Evolutionary conservation across 495 filamentous ascomycete species (phyloP).

Genomic region (Sporormia fimetaria): DNA sequence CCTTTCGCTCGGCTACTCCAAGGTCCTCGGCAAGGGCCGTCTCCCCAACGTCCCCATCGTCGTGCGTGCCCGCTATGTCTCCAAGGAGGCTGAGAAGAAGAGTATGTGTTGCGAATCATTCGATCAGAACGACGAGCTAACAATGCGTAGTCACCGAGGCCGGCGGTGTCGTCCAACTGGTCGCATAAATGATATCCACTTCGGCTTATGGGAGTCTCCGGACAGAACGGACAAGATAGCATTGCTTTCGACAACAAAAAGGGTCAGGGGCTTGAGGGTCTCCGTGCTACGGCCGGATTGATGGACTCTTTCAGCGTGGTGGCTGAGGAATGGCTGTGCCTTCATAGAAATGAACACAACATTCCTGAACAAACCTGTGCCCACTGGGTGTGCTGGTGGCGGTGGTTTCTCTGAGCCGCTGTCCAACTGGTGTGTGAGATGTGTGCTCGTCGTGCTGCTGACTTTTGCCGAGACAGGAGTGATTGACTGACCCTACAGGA

Average conservation of each 20-base stretch:
- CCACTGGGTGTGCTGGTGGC: too few relatives aligned
- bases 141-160: conserved; percentile 88
- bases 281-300: background rate
- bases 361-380: conserved; percentile 30
- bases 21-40: conserved; percentile 87
- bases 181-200: conserved; percentile 49
- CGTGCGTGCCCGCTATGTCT: conserved; percentile 79
- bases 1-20: conserved; percentile 80
- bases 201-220: background rate
- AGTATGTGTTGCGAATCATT: too few relatives aligned
- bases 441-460: too few relatives aligned
- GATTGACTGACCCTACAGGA: too few relatives aligned
- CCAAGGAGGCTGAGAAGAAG: conserved; percentile 82
- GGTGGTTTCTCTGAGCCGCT: too few relatives aligned
- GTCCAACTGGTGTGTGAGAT: too few relatives aligned
- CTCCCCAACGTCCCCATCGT: conserved; percentile 76
- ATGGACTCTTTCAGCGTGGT: conserved; percentile 30
- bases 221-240: too few relatives aligned
- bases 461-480: too few relatives aligned
- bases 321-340: conserved; percentile 27
- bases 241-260: background rate
- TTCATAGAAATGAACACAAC: conserved; percentile 20
- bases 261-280: conserved; percentile 15
- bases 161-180: conserved; percentile 82
- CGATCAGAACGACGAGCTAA: too few relatives aligned